A percentile compares a stretch with the other conserved stretches of the same genome.
phyloP scores from a whole-genome alignment of 2,329 filamentous ascomycete species.

The Phaeophleospora eucalypticola region DNA sequence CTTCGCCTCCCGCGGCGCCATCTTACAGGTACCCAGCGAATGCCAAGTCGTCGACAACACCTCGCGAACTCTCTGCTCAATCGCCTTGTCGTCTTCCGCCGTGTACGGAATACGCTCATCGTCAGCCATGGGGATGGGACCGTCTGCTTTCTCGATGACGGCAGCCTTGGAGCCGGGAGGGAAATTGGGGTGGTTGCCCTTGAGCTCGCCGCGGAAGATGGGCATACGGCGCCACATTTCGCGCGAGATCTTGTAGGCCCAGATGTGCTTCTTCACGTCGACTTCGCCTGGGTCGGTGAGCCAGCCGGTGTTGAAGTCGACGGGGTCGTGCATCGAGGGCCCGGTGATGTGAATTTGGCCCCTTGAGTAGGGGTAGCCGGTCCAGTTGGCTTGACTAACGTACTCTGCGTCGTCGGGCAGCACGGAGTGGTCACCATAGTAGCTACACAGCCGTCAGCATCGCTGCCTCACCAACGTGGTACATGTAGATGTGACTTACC shows the following conservation, averaged over 20 bases:
- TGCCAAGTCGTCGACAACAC: constrained; percentile 42
- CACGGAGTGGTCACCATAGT: constrained; percentile 31
- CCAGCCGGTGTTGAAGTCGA: constrained; percentile 57
- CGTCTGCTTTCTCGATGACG: constrained; percentile 30
- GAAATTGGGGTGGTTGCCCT: constrained; percentile 36
- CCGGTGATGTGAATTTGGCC: constrained; percentile 58
- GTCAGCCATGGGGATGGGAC: constrained; percentile 42
- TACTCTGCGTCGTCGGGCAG: constrained; percentile 46
- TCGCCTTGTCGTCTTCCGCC: constrained; percentile 34
- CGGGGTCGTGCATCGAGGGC: constrained; percentile 41
- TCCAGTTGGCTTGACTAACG: constrained; percentile 51
- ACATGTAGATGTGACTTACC: constrained; percentile 27
- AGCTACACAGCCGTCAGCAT: constrained; percentile 10
- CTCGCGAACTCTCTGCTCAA: constrained; percentile 41
- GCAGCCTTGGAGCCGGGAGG: constrained; percentile 45
- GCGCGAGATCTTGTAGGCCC: constrained; percentile 63
- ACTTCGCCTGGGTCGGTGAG: constrained; percentile 52
- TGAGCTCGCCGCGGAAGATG: constrained; percentile 46
- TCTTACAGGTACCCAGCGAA: constrained; percentile 40
- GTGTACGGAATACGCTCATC: constrained; percentile 42
- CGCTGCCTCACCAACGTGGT: background rate
- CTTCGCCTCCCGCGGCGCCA: constrained; percentile 34
- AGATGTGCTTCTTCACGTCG: constrained; percentile 57
- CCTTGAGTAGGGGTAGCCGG: constrained; percentile 58
- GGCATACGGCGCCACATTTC: constrained; percentile 56